A percentile compares a stretch with the other conserved stretches of the same genome.
Conservation (phyloP, 78 protist genomes). For the Dictyostelium citrinum region DNA sequence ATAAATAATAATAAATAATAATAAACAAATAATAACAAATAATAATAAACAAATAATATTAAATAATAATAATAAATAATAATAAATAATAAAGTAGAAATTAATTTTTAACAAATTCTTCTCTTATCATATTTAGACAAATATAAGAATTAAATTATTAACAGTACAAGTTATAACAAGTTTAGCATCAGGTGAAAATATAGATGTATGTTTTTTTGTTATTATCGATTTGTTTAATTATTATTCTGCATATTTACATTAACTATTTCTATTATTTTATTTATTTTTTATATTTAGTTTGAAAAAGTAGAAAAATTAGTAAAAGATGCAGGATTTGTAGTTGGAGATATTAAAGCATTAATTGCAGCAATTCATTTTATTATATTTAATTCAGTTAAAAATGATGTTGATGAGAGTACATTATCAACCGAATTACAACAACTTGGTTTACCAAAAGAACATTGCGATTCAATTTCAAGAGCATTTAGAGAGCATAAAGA, state of each 20-base stretch:
- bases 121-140: constrained; percentile 15
- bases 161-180: constrained; percentile 68
- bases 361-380: constrained; percentile 89
- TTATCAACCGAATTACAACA: constrained; percentile 89
- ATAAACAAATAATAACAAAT: background rate
- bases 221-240: too few relatives aligned
- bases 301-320: constrained; percentile 70
- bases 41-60: background rate
- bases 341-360: constrained; percentile 78
- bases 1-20: background rate
- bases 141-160: constrained; percentile 70
- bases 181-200: constrained; percentile 47
- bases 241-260: too few relatives aligned
- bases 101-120: too few relatives aligned
- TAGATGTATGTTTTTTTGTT: constrained; percentile 32
- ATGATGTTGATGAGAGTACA: constrained; percentile 72
- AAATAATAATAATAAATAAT: too few relatives aligned
- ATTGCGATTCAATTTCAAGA: constrained; percentile 72
- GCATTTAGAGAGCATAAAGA: constrained; percentile 55
- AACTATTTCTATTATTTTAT: background rate
- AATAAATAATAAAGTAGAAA: too few relatives aligned
- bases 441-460: constrained; percentile 89
- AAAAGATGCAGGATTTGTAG: constrained; percentile 54
- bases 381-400: constrained; percentile 78
- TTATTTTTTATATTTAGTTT: background rate